phyloP scores from a whole-genome alignment of 1,139 yeast species.

The Meyerozyma carpophila region DNA sequence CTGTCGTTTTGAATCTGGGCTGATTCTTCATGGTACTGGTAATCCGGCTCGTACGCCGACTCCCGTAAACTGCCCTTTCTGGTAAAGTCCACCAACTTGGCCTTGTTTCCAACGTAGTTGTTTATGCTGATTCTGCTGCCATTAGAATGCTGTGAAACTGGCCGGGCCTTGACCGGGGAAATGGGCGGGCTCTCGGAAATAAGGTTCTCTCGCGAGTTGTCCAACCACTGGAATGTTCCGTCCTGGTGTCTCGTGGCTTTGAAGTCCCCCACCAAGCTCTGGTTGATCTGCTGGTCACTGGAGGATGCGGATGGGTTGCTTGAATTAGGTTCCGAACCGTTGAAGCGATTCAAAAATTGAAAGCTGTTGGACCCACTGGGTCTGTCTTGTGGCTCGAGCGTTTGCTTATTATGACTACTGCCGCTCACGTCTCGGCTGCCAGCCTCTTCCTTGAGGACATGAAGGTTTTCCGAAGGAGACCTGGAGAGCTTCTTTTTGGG shows the following conservation, averaged over 20 bases:
- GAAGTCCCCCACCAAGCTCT: conserved; percentile 20
- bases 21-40: conserved; percentile 24
- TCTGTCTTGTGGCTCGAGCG: conserved; percentile 6
- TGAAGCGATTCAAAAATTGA: conserved; percentile 23
- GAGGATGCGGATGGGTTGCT: conserved; percentile 14
- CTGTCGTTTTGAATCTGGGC: conserved; percentile 36
- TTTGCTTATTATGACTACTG: neutral
- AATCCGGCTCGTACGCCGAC: conserved; percentile 29
- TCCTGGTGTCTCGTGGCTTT: conserved; percentile 21
- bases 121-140: conserved; percentile 4
- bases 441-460: conserved; percentile 27
- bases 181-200: neutral
- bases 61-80: conserved; percentile 40
- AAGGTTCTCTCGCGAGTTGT: conserved; percentile 3
- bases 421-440: conserved; percentile 4
- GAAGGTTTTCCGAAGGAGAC: conserved; percentile 26
- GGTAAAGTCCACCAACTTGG: conserved; percentile 50
- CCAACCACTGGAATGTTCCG: conserved; percentile 27
- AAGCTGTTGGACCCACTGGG: conserved; percentile 14
- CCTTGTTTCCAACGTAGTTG: conserved; percentile 14
- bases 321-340: conserved; percentile 7
- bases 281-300: conserved; percentile 11
- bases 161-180: neutral
- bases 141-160: neutral
- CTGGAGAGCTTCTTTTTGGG: conserved; percentile 16